Base-by-base conservation (phyloP, 1,284 basidiomycete genomes). In the Peniophora sp. region DNA sequence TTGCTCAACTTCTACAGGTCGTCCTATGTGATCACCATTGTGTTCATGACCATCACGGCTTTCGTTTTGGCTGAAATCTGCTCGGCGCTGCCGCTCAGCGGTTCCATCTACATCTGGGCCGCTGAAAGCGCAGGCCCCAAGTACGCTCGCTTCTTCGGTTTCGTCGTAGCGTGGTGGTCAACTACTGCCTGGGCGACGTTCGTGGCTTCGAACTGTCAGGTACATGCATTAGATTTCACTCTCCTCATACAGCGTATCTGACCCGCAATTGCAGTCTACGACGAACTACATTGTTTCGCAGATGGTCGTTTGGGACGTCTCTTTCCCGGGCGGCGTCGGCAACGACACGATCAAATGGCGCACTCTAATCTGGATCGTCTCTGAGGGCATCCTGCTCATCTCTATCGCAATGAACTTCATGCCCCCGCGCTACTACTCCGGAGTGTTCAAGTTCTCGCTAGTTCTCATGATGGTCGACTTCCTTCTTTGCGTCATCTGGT, bases 141-240 rank as follows among this genome's bases (percentile, higher is more conserved):
- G 58, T 84, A 89, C 60, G 88, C 81, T 2, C 75, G 89, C 39
- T 85, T 92, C 64, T 80, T 91, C 57, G 91, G 88, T 2, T 92
- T 93, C 68, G 65, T 91, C 50, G 90, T 93, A 24, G 89, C 90
- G 44, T 92, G 88, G 87, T 92, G 89, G 89, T 76, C 88, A 23
- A 83, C 79, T 54, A 92, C 90, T 0, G 90, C 90, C 15, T 93
- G 91, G 91, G 91, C 91, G 79, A 92, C 89, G 0, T 92, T 92
- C 59, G 75, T 81, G 47, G 90, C 91, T 12, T 79, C 85, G 39
- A 91, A 89, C 61, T 89, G 85, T 54, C 88, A 91, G 68, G 88
- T 85, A 48, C 32, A 72, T 34, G 43, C 49, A n/a, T n/a, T n/a
- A n/a, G n/a, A n/a, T n/a, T n/a, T n/a, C n/a, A n/a, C n/a, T n/a